Evolutionary conservation across 345 rosid genomes (phyloP).

Genomic region (Arabis alpina): DNA sequence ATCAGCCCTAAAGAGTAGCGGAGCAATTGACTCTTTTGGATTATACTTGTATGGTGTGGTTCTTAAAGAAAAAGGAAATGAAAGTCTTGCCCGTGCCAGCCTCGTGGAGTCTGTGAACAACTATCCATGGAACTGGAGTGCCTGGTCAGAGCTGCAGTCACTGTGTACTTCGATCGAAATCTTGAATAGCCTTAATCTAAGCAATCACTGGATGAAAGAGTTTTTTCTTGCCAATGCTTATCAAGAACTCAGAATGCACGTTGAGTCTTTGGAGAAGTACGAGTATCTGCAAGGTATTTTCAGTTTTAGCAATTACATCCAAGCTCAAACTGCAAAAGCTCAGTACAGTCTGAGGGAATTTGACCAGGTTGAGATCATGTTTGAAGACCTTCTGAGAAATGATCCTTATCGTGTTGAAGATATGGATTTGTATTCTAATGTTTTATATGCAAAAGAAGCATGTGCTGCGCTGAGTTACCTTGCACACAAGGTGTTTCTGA

Average conservation of each 20-base stretch:
- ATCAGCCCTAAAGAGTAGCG: constrained; percentile 68
- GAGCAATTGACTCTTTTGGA: constrained; percentile 80
- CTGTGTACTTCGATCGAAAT: constrained; percentile 72
- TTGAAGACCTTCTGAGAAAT: constrained; percentile 82
- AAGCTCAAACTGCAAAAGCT: constrained; percentile 93
- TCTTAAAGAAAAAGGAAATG: constrained; percentile 89
- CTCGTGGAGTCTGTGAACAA: constrained; percentile 89
- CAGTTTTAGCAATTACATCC: constrained; percentile 80
- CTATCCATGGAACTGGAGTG: constrained; percentile 99
- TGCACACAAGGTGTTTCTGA: constrained; percentile 84
- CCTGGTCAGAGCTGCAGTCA: constrained; percentile 93
- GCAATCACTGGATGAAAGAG: constrained; percentile 97
- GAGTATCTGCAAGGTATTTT: constrained; percentile 75
- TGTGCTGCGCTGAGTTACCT: constrained; percentile 88
- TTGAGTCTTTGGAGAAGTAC: constrained; percentile 73
- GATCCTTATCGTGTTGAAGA: constrained; percentile 93
- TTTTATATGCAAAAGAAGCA: constrained; percentile 90
- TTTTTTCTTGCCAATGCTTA: constrained; percentile 86
- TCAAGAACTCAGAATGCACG: constrained; percentile 92
- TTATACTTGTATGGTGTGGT: constrained; percentile 86
- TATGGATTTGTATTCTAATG: constrained; percentile 97
- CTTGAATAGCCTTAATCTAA: constrained; percentile 72
- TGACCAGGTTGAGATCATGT: constrained; percentile 92
- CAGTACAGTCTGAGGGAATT: constrained; percentile 91
- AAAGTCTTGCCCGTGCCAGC: constrained; percentile 67